These are phyloP conservation scores for Sporisorium graminicola DNA, from an alignment of 1,284 basidiomycete species.

Conservation along the genomic window DNA sequence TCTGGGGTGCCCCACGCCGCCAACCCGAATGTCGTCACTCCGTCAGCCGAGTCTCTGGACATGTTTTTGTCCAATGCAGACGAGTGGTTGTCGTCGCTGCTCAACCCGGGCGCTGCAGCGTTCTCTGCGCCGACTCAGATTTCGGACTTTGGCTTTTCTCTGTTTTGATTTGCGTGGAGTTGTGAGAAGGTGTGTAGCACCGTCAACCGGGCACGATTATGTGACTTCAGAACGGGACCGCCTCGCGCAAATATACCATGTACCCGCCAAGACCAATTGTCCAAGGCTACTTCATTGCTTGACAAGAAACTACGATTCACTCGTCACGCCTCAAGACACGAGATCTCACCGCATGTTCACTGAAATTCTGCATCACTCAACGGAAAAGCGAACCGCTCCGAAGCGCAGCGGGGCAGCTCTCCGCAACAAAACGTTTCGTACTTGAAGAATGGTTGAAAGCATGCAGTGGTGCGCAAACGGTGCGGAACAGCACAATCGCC, in stretches of 20 bases:
- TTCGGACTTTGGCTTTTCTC: constrained; percentile 38
- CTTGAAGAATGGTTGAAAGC: background rate
- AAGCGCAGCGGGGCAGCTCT: no score
- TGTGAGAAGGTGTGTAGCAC: no score
- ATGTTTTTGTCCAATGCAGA: constrained; percentile 44
- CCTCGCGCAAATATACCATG: no score
- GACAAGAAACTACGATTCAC: no score
- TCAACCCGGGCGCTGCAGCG: constrained; percentile 39
- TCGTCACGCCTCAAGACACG: no score
- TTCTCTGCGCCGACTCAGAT: constrained; percentile 35
- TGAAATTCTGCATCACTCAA: no score
- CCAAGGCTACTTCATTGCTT: no score
- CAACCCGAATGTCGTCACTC: constrained; percentile 20
- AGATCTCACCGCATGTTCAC: no score
- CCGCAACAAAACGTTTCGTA: background rate
- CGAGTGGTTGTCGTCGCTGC: constrained; percentile 46
- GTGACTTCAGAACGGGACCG: no score
- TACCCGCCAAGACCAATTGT: no score
- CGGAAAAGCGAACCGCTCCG: background rate
- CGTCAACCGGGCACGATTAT: no score
- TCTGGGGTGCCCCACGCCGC: constrained; percentile 12
- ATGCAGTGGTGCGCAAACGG: background rate
- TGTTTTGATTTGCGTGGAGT: constrained; percentile 15
- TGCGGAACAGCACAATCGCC: background rate
- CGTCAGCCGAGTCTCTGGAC: constrained; percentile 40